Conservation (phyloP, 768 basidiomycete genomes). For the Neoboletus subvelutipes region DNA sequence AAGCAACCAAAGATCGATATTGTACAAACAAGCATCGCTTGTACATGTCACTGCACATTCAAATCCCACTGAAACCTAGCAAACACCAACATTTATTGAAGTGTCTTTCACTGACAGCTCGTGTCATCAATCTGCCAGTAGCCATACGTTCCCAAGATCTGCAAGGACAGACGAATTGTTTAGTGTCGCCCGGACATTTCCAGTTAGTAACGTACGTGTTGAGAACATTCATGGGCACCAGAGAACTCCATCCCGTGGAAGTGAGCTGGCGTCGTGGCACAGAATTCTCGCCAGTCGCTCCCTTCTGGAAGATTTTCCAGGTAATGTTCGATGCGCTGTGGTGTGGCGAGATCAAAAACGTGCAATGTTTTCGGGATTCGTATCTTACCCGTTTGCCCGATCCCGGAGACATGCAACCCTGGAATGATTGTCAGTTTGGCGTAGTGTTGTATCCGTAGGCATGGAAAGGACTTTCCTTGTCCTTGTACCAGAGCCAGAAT, state of each 20-base stretch:
- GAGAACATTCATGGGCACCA: constrained; percentile 17
- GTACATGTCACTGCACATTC: too few species aligned
- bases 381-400: too few species aligned
- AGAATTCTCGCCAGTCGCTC: too few species aligned
- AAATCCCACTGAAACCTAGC: neutral
- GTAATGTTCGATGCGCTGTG: constrained; percentile 30
- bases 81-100: neutral
- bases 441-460: neutral
- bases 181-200: too few species aligned
- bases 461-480: too few species aligned
- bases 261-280: too few species aligned
- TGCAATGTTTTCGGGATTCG: neutral
- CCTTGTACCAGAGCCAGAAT: constrained; percentile 27
- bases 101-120: too few species aligned
- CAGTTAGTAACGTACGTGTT: neutral
- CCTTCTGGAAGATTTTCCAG: too few species aligned
- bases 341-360: neutral
- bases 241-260: constrained; percentile 28
- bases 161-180: neutral
- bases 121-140: too few species aligned
- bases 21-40: neutral
- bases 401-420: constrained; percentile 25
- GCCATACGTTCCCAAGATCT: neutral
- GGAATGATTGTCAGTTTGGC: neutral
- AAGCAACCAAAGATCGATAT: neutral